These are phyloP conservation scores for Citrus glauca DNA, from an alignment of 345 rosid species.

Conservation along the genomic window DNA sequence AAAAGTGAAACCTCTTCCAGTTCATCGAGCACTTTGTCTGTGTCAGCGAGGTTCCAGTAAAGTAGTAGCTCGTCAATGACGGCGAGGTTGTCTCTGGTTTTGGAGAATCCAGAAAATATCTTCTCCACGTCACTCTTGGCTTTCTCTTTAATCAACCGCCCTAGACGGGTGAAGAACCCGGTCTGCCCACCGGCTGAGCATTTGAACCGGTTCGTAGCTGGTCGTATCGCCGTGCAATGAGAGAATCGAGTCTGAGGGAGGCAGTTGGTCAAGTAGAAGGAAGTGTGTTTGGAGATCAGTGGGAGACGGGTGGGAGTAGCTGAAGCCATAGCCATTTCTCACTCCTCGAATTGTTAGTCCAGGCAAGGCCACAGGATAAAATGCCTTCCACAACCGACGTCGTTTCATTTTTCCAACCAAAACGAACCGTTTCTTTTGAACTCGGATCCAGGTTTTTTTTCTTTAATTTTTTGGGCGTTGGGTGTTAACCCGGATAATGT, in stretches of 20 bases:
- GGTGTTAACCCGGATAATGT: no score
- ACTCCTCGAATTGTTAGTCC: not conserved
- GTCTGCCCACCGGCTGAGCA: constrained; percentile 64
- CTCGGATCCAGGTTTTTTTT: no score
- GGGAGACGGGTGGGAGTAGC: constrained; percentile 46
- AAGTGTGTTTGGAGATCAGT: constrained; percentile 29
- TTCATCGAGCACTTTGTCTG: constrained; percentile 89
- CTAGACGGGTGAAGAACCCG: constrained; percentile 85
- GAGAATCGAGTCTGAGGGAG: constrained; percentile 11
- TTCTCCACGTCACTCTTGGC: constrained; percentile 91
- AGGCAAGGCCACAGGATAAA: not conserved
- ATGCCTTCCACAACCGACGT: not conserved
- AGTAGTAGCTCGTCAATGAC: constrained; percentile 90
- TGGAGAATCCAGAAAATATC: constrained; percentile 88
- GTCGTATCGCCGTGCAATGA: constrained; percentile 10
- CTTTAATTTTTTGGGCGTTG: no score
- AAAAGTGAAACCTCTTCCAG: constrained; percentile 68
- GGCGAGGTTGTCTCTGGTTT: constrained; percentile 87
- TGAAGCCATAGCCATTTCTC: constrained; percentile 35
- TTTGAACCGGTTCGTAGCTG: constrained; percentile 31
- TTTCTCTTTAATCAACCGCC: constrained; percentile 87
- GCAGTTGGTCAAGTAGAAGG: no score
- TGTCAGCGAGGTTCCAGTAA: constrained; percentile 91
- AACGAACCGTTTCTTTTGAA: not conserved
- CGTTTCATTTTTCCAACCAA: not conserved